Base-by-base conservation (phyloP, 2,329 filamentous ascomycete species). In the Tolypocladium ophioglossoides region DNA sequence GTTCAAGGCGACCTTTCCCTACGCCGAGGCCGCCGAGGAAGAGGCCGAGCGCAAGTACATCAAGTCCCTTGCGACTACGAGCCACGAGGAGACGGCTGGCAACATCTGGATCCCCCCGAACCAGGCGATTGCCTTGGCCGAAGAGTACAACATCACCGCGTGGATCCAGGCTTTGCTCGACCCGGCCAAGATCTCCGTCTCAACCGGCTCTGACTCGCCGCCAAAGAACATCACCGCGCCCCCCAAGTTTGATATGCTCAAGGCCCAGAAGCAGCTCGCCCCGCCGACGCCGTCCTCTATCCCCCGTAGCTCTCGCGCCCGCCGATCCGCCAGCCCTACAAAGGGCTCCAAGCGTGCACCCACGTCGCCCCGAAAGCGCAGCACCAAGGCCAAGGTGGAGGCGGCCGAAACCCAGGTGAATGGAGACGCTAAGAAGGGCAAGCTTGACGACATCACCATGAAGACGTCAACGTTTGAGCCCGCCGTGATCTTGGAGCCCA, bases 81-180 rank as follows among this genome's bases (percentile, higher is more conserved):
- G 91, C 63, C 79, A 79, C 54, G 91, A 97, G 67, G 94, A 97
- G 76, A 91, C 94, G 34, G 94, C 94, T 30, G 94, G 94, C 48
- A 99, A 96, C 70, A 84, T 99, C 52, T 99, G 94, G 94, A 91
- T 97, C 51, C 84, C 90, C 49, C 91, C 92, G 7, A 78, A 86
- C 60, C 73, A 83, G 82, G 94, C 94, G 38, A 79, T 99, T 47
- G 74, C 81, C 55, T 79, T 99, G 14, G 89, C 92, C 52, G 84
- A 88, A 48, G 91, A 97, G 70, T 99, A 97, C 69, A 79, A 82
- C 54, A 91, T 97, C 69, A 72, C 79, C 50, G 78, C 86, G 47
- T 99, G 94, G 94, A 89, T 99, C 61, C 83, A 83, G 54, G 94
- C 94, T n/a, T 79, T 99, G 20, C 80, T 99, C 51, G 92, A 97